phyloP scores from a whole-genome alignment of 2,329 filamentous ascomycete species.

The Balansia obtecta region DNA sequence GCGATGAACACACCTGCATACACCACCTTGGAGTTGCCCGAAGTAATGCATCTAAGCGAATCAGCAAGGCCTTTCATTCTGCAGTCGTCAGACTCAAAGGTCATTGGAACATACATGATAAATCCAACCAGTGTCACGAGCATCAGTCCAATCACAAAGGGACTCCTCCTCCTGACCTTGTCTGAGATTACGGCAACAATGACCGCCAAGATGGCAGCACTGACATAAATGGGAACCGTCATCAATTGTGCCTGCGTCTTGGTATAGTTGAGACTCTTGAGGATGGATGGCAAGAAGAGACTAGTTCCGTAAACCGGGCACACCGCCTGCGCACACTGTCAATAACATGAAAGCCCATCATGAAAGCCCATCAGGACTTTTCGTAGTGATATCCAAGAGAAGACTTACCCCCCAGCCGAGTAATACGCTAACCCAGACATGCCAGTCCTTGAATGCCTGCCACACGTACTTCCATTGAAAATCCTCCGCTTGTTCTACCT shows the following conservation, averaged over 20 bases:
- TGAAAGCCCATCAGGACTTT: background rate
- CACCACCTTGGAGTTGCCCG: slow-evolving; percentile 42
- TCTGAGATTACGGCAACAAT: slow-evolving; percentile 43
- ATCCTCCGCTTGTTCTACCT: slow-evolving; percentile 54
- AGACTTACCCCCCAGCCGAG: slow-evolving; percentile 50
- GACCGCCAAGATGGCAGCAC: slow-evolving; percentile 48
- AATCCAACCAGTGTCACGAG: slow-evolving; percentile 43
- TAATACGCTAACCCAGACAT: slow-evolving; percentile 51
- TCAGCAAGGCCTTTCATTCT: background rate
- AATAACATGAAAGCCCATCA: no score
- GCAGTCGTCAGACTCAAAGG: background rate
- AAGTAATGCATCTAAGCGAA: slow-evolving; percentile 41
- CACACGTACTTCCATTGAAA: slow-evolving; percentile 67
- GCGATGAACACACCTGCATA: slow-evolving; percentile 70
- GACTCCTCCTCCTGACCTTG: slow-evolving; percentile 36
- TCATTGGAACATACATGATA: slow-evolving; percentile 28
- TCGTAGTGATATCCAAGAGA: no score
- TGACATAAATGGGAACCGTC: slow-evolving; percentile 47
- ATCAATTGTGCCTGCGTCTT: slow-evolving; percentile 47
- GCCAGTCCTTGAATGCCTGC: slow-evolving; percentile 66
- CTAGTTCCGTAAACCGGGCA: slow-evolving; percentile 45
- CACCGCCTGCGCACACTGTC: slow-evolving; percentile 25
- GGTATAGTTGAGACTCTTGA: slow-evolving; percentile 46
- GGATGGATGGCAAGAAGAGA: slow-evolving; percentile 51
- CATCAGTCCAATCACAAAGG: slow-evolving; percentile 43